Percentiles rank a stretch among this genome's conserved stretches.
These are phyloP conservation scores for Claviceps citrina DNA, from an alignment of 2,329 filamentous ascomycete genomes.

Conservation along the genomic window DNA sequence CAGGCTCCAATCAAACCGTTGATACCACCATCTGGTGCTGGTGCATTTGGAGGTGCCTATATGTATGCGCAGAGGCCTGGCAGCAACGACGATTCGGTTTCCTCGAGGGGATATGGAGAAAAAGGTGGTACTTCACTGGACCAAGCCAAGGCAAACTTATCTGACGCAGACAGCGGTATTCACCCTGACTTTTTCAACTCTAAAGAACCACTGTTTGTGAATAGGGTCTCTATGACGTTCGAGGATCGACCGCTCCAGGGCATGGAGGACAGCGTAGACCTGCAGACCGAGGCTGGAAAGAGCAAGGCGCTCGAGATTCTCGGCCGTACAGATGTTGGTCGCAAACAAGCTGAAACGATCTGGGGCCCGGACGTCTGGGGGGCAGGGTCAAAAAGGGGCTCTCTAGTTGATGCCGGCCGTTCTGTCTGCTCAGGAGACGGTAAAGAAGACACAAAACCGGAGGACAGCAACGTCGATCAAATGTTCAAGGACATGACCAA, in stretches of 20 bases:
- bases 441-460: constrained; percentile 20
- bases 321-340: constrained; percentile 32
- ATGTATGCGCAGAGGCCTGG: constrained; percentile 11
- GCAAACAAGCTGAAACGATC: constrained; percentile 34
- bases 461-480: constrained; percentile 34
- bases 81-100: constrained; percentile 7
- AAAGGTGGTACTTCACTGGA: constrained; percentile 2
- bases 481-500: constrained; percentile 43
- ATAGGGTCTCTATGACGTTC: constrained; percentile 26
- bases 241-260: constrained; percentile 37
- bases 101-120: not conserved
- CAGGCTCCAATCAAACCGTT: constrained; percentile 9
- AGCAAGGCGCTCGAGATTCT: constrained; percentile 38
- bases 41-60: constrained; percentile 13
- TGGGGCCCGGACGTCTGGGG: constrained; percentile 37
- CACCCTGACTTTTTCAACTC: constrained; percentile 29
- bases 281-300: constrained; percentile 30
- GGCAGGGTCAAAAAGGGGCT: constrained; percentile 11
- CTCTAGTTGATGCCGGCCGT: constrained; percentile 13
- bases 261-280: constrained; percentile 29
- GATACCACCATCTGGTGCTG: constrained; percentile 8
- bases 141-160: constrained; percentile 20
- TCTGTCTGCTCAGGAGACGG: constrained; percentile 15
- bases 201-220: constrained; percentile 27
- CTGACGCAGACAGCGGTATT: constrained; percentile 25